Evolutionary conservation across 345 rosid genomes (phyloP).

Genomic region (Zanthoxylum bungeanum): DNA sequence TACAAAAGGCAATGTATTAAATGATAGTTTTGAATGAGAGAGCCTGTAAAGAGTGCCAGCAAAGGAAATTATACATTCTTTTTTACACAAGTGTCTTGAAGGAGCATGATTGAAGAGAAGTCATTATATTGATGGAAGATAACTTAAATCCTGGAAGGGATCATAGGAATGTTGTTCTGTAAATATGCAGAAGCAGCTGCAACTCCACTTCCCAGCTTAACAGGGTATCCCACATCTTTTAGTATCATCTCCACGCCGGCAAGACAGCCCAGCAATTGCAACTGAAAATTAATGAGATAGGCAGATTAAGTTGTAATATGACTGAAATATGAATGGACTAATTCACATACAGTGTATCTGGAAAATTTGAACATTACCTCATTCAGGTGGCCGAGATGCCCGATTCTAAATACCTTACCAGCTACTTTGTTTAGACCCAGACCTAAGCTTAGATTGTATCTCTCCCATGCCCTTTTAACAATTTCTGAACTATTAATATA

Average conservation of each 20-base stretch:
- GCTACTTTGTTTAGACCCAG: slow-evolving; percentile 98
- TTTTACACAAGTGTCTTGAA: slow-evolving; percentile 23
- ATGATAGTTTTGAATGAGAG: background rate
- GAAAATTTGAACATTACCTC: slow-evolving; percentile 62
- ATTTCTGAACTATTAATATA: slow-evolving; percentile 76
- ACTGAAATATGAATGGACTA: background rate
- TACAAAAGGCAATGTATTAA: slow-evolving; percentile 14
- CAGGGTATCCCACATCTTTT: slow-evolving; percentile 91
- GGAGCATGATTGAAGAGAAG: slow-evolving; percentile 10
- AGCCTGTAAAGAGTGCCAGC: slow-evolving; percentile 16
- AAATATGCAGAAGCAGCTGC: slow-evolving; percentile 85
- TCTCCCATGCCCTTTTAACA: slow-evolving; percentile 85
- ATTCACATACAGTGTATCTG: no score
- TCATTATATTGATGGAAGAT: slow-evolving; percentile 21
- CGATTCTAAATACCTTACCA: slow-evolving; percentile 96
- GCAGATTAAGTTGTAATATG: background rate
- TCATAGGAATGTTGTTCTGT: slow-evolving; percentile 72
- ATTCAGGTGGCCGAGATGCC: slow-evolving; percentile 88
- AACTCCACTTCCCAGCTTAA: slow-evolving; percentile 89
- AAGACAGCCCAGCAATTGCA: slow-evolving; percentile 88
- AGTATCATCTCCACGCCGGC: slow-evolving; percentile 98
- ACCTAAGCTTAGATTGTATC: slow-evolving; percentile 94
- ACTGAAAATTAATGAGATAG: slow-evolving; percentile 30
- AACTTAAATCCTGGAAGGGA: slow-evolving; percentile 74
- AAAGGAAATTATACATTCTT: slow-evolving; percentile 21